Percentiles rank a stretch among this genome's conserved stretches.
These are phyloP conservation scores for Chrysosporium queenslandicum DNA, from an alignment of 2,329 filamentous ascomycete genomes.

Conservation along the genomic window DNA sequence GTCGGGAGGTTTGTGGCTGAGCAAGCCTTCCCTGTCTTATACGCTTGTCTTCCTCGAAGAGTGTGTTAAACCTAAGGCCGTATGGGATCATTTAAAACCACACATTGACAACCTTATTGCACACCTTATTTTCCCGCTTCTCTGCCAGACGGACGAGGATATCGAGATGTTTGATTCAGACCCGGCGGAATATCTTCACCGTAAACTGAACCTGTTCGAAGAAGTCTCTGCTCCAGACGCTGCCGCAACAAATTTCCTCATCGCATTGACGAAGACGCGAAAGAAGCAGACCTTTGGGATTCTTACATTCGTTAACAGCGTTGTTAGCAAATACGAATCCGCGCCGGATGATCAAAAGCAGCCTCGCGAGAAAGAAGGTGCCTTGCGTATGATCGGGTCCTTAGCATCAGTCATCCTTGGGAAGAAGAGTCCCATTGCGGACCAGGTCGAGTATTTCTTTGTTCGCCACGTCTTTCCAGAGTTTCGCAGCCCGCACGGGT, in stretches of 20 bases:
- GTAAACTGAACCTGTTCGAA: slow-evolving; percentile 96
- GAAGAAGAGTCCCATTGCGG: slow-evolving; percentile 96
- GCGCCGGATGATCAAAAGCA: slow-evolving; percentile 83
- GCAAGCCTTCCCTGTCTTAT: slow-evolving; percentile 85
- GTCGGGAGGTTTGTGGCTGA: slow-evolving; percentile 85
- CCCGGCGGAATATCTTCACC: slow-evolving; percentile 91
- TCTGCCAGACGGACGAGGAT: slow-evolving; percentile 87
- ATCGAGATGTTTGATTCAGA: slow-evolving; percentile 89
- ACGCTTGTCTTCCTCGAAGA: slow-evolving; percentile 93
- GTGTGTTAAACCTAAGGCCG: slow-evolving; percentile 91
- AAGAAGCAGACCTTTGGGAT: slow-evolving; percentile 95
- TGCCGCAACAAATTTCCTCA: slow-evolving; percentile 90
- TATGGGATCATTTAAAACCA: slow-evolving; percentile 89
- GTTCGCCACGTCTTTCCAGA: slow-evolving; percentile 97
- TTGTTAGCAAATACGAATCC: slow-evolving; percentile 85
- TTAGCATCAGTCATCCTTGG: slow-evolving; percentile 86
- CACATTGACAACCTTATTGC: slow-evolving; percentile 89
- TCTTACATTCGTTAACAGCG: slow-evolving; percentile 84
- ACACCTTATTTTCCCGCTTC: slow-evolving; percentile 88
- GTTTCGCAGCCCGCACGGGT: slow-evolving; percentile 85
- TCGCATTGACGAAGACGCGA: slow-evolving; percentile 84
- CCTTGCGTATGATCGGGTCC: slow-evolving; percentile 92
- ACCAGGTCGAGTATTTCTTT: slow-evolving; percentile 97
- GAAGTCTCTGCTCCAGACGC: slow-evolving; percentile 93
- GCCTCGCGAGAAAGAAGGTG: slow-evolving; percentile 90